Percentiles rank a stretch among this genome's conserved stretches.
These are phyloP conservation scores for Warburgia ugandensis DNA, from an alignment of 164 flowering plant species.

Conservation along the genomic window DNA sequence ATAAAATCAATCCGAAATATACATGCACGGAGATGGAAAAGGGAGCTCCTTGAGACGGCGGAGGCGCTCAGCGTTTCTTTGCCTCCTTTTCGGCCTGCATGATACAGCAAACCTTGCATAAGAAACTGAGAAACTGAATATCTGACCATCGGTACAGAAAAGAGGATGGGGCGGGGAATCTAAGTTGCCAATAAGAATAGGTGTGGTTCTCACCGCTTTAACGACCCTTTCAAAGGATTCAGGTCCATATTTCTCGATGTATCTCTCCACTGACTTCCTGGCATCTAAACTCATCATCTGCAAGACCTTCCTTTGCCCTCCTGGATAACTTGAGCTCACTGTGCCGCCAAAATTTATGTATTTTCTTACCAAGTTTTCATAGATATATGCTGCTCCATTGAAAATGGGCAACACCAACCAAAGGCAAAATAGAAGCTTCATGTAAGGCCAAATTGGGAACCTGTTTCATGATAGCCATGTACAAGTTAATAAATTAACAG, in stretches of 20 bases:
- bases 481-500: no score
- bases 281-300: conserved; percentile 88
- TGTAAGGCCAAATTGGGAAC: conserved; percentile 79
- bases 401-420: conserved; percentile 85
- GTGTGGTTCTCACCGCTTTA: conserved; percentile 85
- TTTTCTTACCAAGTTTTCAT: conserved; percentile 52
- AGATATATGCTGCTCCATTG: conserved; percentile 91
- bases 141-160: no score
- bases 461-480: no score
- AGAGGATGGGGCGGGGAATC: background rate
- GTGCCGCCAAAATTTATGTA: conserved; percentile 46
- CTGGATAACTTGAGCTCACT: conserved; percentile 34
- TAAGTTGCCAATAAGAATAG: background rate
- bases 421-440: conserved; percentile 61
- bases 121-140: no score
- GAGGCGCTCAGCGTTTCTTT: conserved; percentile 1
- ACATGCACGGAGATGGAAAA: no score
- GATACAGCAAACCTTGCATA: background rate
- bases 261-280: conserved; percentile 62
- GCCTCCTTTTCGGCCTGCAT: conserved; percentile 8
- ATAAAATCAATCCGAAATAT: no score
- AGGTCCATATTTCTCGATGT: conserved; percentile 60
- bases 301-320: conserved; percentile 46
- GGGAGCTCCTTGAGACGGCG: no score
- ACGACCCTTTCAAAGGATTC: conserved; percentile 74